These are phyloP conservation scores for Serendipita sp. DNA, from an alignment of 768 basidiomycete genomes.

Conservation along the genomic window DNA sequence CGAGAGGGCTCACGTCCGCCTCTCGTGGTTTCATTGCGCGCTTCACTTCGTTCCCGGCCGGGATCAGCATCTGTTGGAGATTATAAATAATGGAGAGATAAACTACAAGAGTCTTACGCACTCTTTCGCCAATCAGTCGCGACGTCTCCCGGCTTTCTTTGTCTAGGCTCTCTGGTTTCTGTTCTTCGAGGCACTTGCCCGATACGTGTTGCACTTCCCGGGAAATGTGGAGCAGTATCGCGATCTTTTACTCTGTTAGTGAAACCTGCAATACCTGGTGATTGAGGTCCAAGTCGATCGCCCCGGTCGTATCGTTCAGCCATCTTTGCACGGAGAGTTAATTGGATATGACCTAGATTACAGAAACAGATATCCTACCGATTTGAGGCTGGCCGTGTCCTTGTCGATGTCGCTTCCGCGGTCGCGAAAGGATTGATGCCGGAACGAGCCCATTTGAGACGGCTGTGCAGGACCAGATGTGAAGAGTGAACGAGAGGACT, in stretches of 20 bases:
- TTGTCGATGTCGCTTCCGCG: conserved; percentile 30
- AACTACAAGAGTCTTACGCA: not conserved
- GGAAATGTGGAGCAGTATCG: not conserved
- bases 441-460: conserved; percentile 87
- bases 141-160: not conserved
- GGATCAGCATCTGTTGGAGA: not conserved
- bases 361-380: not conserved
- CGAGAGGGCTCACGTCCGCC: not conserved
- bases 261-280: not conserved
- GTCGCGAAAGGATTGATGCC: conserved; percentile 61
- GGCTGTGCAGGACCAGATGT: conserved; percentile 60
- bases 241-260: not conserved
- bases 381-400: conserved; percentile 18
- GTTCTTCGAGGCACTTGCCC: not conserved
- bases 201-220: not conserved
- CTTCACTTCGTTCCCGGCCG: not conserved
- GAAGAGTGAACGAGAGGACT: conserved; percentile 48
- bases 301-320: conserved; percentile 1
- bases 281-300: not conserved
- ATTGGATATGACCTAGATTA: not conserved
- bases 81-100: not conserved
- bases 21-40: not conserved
- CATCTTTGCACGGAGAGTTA: not conserved
- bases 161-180: not conserved
- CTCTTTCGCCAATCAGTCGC: conserved; percentile 2